Conservation (phyloP, 1,284 basidiomycete species). For the Apiotrichum gamsii region DNA sequence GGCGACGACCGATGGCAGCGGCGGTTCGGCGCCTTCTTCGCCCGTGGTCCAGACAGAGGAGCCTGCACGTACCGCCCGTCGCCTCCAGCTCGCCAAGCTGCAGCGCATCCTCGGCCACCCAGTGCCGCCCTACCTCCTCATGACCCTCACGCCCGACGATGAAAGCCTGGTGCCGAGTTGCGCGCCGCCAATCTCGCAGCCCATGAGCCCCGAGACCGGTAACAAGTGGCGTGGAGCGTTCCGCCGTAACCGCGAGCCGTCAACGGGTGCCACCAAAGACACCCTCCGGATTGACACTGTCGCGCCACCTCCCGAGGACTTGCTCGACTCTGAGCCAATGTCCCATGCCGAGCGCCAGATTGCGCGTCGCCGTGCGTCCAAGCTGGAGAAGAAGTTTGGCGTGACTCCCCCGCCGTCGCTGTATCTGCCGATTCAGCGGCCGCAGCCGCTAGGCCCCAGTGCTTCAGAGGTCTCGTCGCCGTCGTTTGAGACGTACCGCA, state of each 20-base stretch:
- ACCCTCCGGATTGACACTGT: no score
- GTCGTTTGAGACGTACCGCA: constrained; percentile 19
- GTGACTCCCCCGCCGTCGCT: constrained; percentile 24
- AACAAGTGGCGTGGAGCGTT: background rate
- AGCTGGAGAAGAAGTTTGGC: constrained; percentile 35
- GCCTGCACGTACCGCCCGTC: constrained; percentile 13
- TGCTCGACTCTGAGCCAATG: background rate
- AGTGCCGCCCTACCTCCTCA: constrained; percentile 15
- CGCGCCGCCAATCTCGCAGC: background rate
- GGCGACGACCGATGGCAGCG: no score
- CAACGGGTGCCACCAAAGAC: no score
- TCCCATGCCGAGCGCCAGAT: constrained; percentile 18
- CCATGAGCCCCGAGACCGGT: background rate
- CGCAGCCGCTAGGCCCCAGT: no score
- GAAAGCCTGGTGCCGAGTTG: constrained; percentile 2
- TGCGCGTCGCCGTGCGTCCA: constrained; percentile 24
- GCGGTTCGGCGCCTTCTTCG: no score
- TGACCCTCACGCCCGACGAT: background rate
- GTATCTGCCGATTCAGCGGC: constrained; percentile 6
- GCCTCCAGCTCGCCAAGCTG: constrained; percentile 28
- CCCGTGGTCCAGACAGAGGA: constrained; percentile 7
- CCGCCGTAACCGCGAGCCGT: background rate
- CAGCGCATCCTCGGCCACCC: constrained; percentile 26
- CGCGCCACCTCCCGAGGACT: no score
- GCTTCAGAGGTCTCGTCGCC: background rate